Base-by-base conservation (phyloP, 1,139 yeast species). In the Kodamaea sp. region DNA sequence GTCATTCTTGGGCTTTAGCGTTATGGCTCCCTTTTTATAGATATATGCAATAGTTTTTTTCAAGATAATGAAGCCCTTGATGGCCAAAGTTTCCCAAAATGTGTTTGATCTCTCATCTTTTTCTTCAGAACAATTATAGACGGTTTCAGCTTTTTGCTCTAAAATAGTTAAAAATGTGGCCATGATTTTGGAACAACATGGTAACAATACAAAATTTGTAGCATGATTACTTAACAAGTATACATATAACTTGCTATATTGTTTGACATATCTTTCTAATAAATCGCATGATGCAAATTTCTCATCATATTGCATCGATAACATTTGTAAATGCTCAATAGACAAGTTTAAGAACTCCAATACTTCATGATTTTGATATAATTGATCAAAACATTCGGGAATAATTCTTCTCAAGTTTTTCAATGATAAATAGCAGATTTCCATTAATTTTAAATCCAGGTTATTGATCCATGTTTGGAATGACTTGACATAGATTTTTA, bases 71-170 rank as follows among this genome's bases (percentile, higher is more conserved):
- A 90, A 68, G 0, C 88, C 82, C 50, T 85, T 85, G 26, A 88
- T 78, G 1, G 87, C 83, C 29, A 87, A 63, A 34, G 73, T 75
- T 50, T 84, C 90, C 94, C 95, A 89, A 48, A 88, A 76, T 33
- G 74, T 77, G 34, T 70, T 65, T 15, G 20, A 15, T 15, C 20
- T 15, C 4, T 30, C 39, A 8, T 35, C 34, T 8, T 36, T 37
- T 20, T 73, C 84, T 37, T 79, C 81, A 4, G 61, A 38, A 60
- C 75, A 46, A 29, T 65, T 65, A 52, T 85, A 83, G 24, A 86
- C 77, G 2, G 59, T 57, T 23, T 71, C 63, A 1, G 95, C 90
- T 50, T 82, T 80, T 24, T 72, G 71, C 41, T 84, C 81, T 20
- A 87, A 58, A 24, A 84, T 54, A 1, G 78, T 67, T 40, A 88